Evolutionary conservation across 2,329 filamentous ascomycete species (phyloP).

Genomic region (Nemania sp.): DNA sequence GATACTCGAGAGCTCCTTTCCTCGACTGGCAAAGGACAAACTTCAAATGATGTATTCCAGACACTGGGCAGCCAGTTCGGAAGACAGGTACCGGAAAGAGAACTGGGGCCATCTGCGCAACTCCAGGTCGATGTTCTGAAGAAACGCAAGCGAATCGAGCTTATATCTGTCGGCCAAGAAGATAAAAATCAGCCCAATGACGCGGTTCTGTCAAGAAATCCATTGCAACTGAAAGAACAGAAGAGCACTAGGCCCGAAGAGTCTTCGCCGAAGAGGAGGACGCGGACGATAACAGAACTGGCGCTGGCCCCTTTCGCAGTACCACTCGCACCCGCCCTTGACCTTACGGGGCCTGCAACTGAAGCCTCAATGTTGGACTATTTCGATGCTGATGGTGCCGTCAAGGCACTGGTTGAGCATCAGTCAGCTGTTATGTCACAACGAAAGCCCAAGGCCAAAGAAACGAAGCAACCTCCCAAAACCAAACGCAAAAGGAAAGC

Average conservation of each 20-base stretch:
- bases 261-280: conserved; percentile 68
- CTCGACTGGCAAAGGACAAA: conserved; percentile 26
- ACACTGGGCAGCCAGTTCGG: conserved; percentile 51
- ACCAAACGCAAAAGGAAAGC: conserved; percentile 45
- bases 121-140: conserved; percentile 44
- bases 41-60: conserved; percentile 46
- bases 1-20: conserved; percentile 41
- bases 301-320: conserved; percentile 72
- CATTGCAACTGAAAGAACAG: conserved; percentile 20
- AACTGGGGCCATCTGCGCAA: conserved; percentile 14
- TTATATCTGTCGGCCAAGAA: conserved; percentile 46
- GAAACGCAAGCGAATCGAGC: conserved; percentile 62
- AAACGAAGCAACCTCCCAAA: conserved; percentile 39
- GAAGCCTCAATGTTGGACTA: conserved; percentile 51
- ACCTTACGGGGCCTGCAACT: conserved; percentile 33
- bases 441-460: conserved; percentile 44
- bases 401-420: conserved; percentile 42
- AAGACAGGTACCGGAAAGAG: conserved; percentile 35
- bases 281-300: conserved; percentile 76
- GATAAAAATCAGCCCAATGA: conserved; percentile 33
- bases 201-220: conserved; percentile 35
- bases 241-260: conserved; percentile 48
- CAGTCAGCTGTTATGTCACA: conserved; percentile 42
- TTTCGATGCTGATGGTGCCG: conserved; percentile 45
- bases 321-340: conserved; percentile 43